Evolutionary conservation across 2,329 filamentous ascomycete genomes (phyloP), one percentile per base, ranked within the genome.

Genomic region (Phialophora macrospora): DNA sequence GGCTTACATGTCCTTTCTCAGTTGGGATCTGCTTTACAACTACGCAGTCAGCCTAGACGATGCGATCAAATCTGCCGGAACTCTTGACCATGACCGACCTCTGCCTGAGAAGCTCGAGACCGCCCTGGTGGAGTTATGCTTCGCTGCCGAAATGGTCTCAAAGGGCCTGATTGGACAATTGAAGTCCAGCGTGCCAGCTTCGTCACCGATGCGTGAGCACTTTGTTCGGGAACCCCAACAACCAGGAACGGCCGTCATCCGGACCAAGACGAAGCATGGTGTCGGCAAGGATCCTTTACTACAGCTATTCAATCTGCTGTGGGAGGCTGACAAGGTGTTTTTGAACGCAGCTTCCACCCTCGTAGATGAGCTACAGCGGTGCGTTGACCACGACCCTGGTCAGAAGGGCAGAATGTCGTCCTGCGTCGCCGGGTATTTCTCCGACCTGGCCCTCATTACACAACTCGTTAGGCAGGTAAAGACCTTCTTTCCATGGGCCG

Each of bases 361-460:
- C 0, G 66, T 84, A 12, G 83, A 86, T 65, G 82, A 85, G 69
- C 71, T 85, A 1, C 81, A 82, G 26, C 78, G 80, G 7, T 73
- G 83, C 3, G 63, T 83, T 1, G 68, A 79, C 59, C 68, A 72
- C 0, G 79, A 84, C 5, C 70, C 74, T 0, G 64, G 73, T 6
- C 77, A 76, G 0, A 72, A 73, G 20, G 73, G 74, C 0, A 66
- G 83, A 5, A 63, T 84, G 0, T 80, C 83, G 0, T 49, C 75
- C 0, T 74, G 68, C 14, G 67, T 83, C 0, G 75, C 75, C 1
- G 62, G 62, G 0, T 48, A 77, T 0, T 76, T 86, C 7, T 78
- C 79, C 2, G 79, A 84, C 17, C 72, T 85, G 0, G 78, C 81
- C 2, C 78, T 86, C 38, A 46, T 84, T 0, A 69, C 75, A 1